Evolutionary conservation across 192 early-diverging fungal species (phyloP).

Genomic region (Coemansia sp.): DNA sequence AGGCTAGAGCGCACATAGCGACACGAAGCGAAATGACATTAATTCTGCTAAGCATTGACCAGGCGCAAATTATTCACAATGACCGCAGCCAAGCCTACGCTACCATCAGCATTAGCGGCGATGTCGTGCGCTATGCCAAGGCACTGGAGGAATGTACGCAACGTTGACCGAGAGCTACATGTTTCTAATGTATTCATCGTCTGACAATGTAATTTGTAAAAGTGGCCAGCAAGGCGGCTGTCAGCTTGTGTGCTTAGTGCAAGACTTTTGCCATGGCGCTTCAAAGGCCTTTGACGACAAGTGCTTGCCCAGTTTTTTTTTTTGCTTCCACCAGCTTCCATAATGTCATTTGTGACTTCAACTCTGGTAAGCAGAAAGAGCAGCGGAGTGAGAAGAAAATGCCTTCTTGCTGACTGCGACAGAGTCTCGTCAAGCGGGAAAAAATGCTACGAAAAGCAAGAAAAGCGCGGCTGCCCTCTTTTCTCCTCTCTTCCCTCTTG

Average conservation of each 20-base stretch:
- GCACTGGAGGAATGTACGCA: neutral
- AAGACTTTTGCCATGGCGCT: neutral
- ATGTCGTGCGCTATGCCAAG: conserved; percentile 18
- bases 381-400: neutral
- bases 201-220: neutral
- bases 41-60: conserved; percentile 64
- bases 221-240: neutral
- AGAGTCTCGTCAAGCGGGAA: neutral
- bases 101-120: conserved; percentile 50
- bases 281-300: neutral
- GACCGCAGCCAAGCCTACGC: conserved; percentile 76
- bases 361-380: neutral
- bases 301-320: neutral
- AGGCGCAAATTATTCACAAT: conserved; percentile 63
- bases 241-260: neutral
- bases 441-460: neutral
- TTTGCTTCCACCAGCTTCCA: no score
- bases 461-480: neutral
- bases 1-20: conserved; percentile 66
- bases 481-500: neutral
- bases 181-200: neutral
- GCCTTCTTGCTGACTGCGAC: neutral
- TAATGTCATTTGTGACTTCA: neutral
- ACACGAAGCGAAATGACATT: conserved; percentile 74
- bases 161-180: neutral